These are phyloP conservation scores for Dactylellina leptospora DNA, from an alignment of 2,329 filamentous ascomycete species.

Conservation along the genomic window DNA sequence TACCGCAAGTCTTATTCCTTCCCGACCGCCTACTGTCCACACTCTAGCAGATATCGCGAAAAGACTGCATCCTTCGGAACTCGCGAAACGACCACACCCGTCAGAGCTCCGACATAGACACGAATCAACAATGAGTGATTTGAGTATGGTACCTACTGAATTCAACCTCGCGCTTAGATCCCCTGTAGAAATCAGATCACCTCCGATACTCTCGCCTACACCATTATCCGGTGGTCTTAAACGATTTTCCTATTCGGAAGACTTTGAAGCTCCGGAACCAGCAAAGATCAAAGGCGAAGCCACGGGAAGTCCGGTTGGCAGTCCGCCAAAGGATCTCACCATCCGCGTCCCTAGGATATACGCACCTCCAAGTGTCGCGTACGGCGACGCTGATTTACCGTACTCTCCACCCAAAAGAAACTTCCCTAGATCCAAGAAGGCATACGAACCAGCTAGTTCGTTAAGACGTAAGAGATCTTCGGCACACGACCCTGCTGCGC, in stretches of 20 bases:
- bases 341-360: constrained; percentile 32
- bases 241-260: constrained; percentile 4
- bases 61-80: background rate
- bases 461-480: constrained; percentile 33
- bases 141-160: constrained; percentile 39
- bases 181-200: background rate
- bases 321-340: constrained; percentile 8
- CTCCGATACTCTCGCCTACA: background rate
- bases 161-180: constrained; percentile 34
- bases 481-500: background rate
- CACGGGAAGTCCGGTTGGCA: background rate
- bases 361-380: constrained; percentile 26
- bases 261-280: background rate
- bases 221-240: constrained; percentile 1
- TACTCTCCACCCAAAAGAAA: constrained; percentile 27
- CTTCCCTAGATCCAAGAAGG: constrained; percentile 12
- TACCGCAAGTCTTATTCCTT: constrained; percentile 21
- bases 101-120: constrained; percentile 25
- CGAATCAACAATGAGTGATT: constrained; percentile 26
- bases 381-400: constrained; percentile 33
- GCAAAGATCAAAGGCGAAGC: background rate
- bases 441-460: constrained; percentile 19
- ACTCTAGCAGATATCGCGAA: background rate
- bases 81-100: constrained; percentile 20
- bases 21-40: background rate